phyloP scores from a whole-genome alignment of 2,329 filamentous ascomycete species.

The Pseudogymnoascus sp. region DNA sequence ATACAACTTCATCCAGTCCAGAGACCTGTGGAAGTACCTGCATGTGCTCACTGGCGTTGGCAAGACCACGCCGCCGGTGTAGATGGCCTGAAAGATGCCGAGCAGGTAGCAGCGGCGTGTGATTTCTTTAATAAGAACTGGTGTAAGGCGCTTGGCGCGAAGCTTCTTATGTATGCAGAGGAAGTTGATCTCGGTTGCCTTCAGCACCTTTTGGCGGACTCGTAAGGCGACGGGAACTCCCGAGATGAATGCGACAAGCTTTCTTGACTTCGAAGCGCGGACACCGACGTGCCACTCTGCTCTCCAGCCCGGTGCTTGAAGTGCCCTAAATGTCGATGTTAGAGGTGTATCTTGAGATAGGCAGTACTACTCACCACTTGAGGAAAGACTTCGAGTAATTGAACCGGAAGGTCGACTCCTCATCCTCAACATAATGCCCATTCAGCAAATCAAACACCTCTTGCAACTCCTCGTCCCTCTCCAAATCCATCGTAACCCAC shows the following conservation, averaged over 20 bases:
- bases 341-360: constrained; percentile 12
- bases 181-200: constrained; percentile 93
- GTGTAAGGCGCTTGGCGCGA: constrained; percentile 81
- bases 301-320: constrained; percentile 90
- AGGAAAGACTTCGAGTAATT: constrained; percentile 87
- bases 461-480: constrained; percentile 66
- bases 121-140: constrained; percentile 95
- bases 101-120: constrained; percentile 83
- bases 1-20: constrained; percentile 95
- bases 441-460: constrained; percentile 89
- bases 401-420: constrained; percentile 95
- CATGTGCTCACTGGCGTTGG: constrained; percentile 89
- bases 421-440: constrained; percentile 94
- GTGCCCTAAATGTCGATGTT: constrained; percentile 51
- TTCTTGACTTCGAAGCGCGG: constrained; percentile 70
- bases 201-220: constrained; percentile 66
- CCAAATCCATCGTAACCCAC: constrained; percentile 86
- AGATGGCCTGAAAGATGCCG: constrained; percentile 88
- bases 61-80: constrained; percentile 85
- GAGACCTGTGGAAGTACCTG: constrained; percentile 86
- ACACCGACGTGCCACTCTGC: constrained; percentile 94
- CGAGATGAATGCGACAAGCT: constrained; percentile 91
- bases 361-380: constrained; percentile 57
- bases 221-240: constrained; percentile 80
- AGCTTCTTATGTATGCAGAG: constrained; percentile 98